Conservation (phyloP, 208 protist species). For the Porcisia deanei region DNA sequence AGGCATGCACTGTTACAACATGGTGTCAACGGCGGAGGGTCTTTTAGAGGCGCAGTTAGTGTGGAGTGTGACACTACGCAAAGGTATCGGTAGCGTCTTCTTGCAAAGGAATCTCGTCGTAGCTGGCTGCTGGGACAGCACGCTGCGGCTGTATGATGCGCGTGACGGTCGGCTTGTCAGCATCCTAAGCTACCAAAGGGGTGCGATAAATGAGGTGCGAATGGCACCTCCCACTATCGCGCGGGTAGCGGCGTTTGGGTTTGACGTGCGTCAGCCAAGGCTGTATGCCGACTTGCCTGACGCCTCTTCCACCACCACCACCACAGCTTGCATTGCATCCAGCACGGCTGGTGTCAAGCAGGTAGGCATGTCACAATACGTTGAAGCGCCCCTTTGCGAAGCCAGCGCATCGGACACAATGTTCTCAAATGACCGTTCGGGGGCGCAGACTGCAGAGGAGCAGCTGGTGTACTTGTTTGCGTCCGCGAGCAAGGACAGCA, state of each 20-base stretch:
- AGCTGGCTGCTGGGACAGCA: constrained; percentile 77
- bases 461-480: constrained; percentile 65
- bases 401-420: not conserved
- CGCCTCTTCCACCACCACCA: not conserved
- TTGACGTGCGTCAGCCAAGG: constrained; percentile 57
- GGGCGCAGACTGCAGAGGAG: not conserved
- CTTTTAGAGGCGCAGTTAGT: constrained; percentile 31
- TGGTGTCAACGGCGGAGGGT: not conserved
- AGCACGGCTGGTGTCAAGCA: not conserved
- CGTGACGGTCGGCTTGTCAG: constrained; percentile 52
- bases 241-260: constrained; percentile 56
- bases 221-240: constrained; percentile 27
- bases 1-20: constrained; percentile 62
- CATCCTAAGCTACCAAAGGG: constrained; percentile 61
- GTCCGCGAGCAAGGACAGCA: constrained; percentile 63
- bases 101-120: constrained; percentile 57
- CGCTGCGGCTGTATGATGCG: constrained; percentile 62
- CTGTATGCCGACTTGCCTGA: constrained; percentile 25
- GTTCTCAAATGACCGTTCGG: not conserved
- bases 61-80: constrained; percentile 54
- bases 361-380: not conserved
- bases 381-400: not conserved
- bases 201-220: constrained; percentile 57
- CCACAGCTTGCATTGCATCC: not conserved
- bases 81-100: constrained; percentile 63